Base-by-base conservation (phyloP, 352 stramenopile genomes). In the Aphanomyces euteiches region DNA sequence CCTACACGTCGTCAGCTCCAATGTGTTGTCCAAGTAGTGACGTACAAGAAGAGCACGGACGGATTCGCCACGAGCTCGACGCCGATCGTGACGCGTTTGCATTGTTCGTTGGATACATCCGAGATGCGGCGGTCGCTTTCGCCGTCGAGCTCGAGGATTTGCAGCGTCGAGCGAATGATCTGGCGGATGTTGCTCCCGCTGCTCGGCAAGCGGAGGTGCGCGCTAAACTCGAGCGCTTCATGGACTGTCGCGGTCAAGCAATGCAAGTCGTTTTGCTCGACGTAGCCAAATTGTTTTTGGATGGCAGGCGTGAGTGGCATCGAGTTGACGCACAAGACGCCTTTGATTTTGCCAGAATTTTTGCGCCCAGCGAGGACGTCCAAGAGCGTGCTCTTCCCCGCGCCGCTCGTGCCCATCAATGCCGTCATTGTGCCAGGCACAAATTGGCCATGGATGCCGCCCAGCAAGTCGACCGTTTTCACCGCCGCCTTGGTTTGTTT, bases 321-420 rank as follows among this genome's bases (percentile, higher is more conserved):
- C 47, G 88, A 88, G 75, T 96, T 96, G 17, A 96, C 61, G 13
- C 72, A 69, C 63, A 96, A 76, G 12, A 88, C 65, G 28, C 54
- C 94, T 36, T 74, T 78, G 56, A 98, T 90, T 17, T 71, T 83
- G n/a, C 95, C 95, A 28, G 80, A 83, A 3, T 81, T 95, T 77
- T 98, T 98, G 45, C 95, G 81, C 8, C 96, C 80, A 8, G 95
- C 91, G 59, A 99, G 92, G 7, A 98, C 93, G 75, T 98, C 93
- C 75, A 98, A 89, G 7, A 98, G 81, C 5, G 96, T 98, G 15
- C 93, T 98, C 77, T 98, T 98, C 1, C 93, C 92, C 39, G 90
- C 86, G 43, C 89, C 88, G 2, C 78, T 87, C 3, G 76, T 79
- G 1, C 87, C 87, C 81, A 92, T 91, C 19, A 95, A 70, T 0